Evolutionary conservation across 805 yeast species (phyloP).

Genomic region (Candida argentea): DNA sequence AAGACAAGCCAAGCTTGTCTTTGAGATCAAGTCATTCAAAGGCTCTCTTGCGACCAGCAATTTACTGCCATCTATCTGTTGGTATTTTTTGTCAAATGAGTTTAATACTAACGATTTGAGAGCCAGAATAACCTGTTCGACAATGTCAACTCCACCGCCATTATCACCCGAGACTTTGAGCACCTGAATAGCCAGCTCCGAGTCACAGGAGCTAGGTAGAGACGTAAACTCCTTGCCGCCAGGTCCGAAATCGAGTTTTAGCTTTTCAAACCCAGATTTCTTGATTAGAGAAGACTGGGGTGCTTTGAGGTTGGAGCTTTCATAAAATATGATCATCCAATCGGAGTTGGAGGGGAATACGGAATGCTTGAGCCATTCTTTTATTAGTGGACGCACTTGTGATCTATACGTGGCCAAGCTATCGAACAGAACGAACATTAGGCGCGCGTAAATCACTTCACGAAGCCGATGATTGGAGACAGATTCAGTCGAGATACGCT

Average conservation of each 20-base stretch:
- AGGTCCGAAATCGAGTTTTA: conserved; percentile 39
- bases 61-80: no score
- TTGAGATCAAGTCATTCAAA: conserved; percentile 23
- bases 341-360: conserved; percentile 36
- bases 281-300: conserved; percentile 29
- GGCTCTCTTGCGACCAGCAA: conserved; percentile 5
- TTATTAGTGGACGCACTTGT: conserved; percentile 71
- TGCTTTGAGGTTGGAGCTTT: conserved; percentile 28
- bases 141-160: conserved; percentile 37
- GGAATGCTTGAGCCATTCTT: conserved; percentile 60
- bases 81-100: conserved; percentile 35
- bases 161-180: conserved; percentile 29
- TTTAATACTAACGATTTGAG: conserved; percentile 41
- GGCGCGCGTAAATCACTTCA: conserved; percentile 39
- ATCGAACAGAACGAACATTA: conserved; percentile 60
- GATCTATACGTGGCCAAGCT: conserved; percentile 66
- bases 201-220: conserved; percentile 8
- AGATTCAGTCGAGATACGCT: conserved; percentile 17
- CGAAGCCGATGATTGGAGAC: neutral
- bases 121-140: conserved; percentile 35
- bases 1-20: conserved; percentile 42
- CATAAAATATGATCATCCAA: conserved; percentile 51
- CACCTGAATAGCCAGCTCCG: conserved; percentile 14
- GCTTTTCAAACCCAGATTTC: conserved; percentile 43
- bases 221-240: conserved; percentile 26